Base-by-base conservation (phyloP, 1,284 basidiomycete genomes). In the Inonotus obliquus region DNA sequence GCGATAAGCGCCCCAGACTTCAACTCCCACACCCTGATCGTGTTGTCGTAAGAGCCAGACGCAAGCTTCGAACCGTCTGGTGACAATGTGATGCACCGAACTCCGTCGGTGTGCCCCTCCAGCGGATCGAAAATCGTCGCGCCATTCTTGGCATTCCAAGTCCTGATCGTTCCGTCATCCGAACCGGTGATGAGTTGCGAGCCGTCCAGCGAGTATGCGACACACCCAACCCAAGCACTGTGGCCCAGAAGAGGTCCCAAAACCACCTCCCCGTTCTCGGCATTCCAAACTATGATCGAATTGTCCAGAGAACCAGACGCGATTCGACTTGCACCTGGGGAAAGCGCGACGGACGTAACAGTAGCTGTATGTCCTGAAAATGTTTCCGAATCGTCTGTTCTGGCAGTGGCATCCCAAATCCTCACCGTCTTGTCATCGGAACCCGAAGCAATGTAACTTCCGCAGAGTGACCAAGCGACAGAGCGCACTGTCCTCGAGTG, bases 111-210 rank as follows among this genome's bases (percentile, higher is more conserved):
- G 23, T 48, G 47, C 14, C 47, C 47, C 23, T 48, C 65, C 57
- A 79, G 73, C 14, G 73, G 66, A 56, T 73, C 69, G 52, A 65
- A 21, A 14, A 25, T 25, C 5, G 6, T 1, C 14, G 4, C 39
- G 21, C 37, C 21, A 6, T 4, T 48, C 19, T 48, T 21, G 19
- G 23, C 14, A 48, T 52, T 19, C 58, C 58, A 59, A 14, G 53
- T 19, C 17, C 47, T 37, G n/a, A 52, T 38, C 19, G 57, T 59
- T 52, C 45, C 2, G 39, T 65, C 63, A 6, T 11, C 10, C 11
- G 61, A 63, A 7, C 56, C 61, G 19, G 65, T 65, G 23, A 63
- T 54, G 35, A 66, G 39, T n/a, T 47, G 57, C 9, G 25, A 37
- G 6, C 65, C 65, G 57, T 65, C 58, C 32, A 37, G 32, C 19